Base-by-base conservation (phyloP, 768 basidiomycete species). In the Gelatoporia subvermispora region DNA sequence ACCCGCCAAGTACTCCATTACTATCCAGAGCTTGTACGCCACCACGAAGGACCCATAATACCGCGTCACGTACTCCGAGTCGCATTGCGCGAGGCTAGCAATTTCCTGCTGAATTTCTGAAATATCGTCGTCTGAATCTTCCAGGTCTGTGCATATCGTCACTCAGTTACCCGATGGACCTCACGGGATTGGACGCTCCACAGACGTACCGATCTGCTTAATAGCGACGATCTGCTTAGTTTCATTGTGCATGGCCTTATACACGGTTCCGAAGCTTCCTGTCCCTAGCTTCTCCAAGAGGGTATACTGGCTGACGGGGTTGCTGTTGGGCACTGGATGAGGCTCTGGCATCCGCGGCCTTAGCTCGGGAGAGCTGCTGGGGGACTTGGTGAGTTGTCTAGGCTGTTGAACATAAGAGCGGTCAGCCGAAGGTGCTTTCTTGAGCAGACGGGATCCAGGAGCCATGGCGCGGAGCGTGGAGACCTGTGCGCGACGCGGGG, bases 41-140 rank as follows among this genome's bases (percentile, higher is more conserved):
- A 92, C 84, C 46, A 99, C 92, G 67, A 99, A 99, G 41, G 92
- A 93, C 39, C 93, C 94, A 60, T 96, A 97, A 66, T 98, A 98
- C 40, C 87, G 77, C 36, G 96, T 98, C 45, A 99, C 91, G 66
- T 91, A 93, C 70, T 93, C 92, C 4, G 94, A 97, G 65, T 94
- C 93, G 71, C 93, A 95, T 57, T 89, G 89, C 1, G 93, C 91
- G 23, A 99, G 77, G 66, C 90, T 96, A 17, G 93, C 89, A 56
- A 99, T 99, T 67, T 99, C 96, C 65, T 93, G 91, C 63, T 99
- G 96, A 42, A 99, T 99, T 68, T 99, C 96, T 16, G 89, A 84
- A 56, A 99, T 98, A 66, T 98, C 96, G 63, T 99, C 96, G 68
- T 97, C 94, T 21, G 93, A 92, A 68, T 96, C 91, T 68, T 99